phyloP scores from a whole-genome alignment of 1,139 yeast species.

The Saccharomyces hybrid region DNA sequence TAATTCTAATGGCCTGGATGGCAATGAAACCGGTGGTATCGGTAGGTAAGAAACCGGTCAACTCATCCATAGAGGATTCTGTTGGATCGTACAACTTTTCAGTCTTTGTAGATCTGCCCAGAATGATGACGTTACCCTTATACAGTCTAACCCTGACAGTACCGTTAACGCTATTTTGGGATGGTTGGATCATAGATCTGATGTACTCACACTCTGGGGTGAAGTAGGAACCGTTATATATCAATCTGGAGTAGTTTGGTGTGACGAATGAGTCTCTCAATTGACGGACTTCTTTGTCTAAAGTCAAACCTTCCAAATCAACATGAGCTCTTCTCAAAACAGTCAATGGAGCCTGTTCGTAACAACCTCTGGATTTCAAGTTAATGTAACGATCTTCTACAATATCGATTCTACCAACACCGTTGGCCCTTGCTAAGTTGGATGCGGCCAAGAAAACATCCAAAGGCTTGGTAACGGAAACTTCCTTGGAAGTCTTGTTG shows the following conservation, averaged over 20 bases:
- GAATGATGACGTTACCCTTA: slow-evolving; percentile 77
- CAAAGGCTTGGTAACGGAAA: slow-evolving; percentile 58
- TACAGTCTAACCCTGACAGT: slow-evolving; percentile 88
- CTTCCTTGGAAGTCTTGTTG: slow-evolving; percentile 47
- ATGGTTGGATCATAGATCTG: slow-evolving; percentile 87
- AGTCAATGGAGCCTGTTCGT: slow-evolving; percentile 98
- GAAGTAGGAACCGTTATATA: slow-evolving; percentile 96
- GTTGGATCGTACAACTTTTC: slow-evolving; percentile 97
- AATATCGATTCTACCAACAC: slow-evolving; percentile 98
- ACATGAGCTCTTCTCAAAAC: slow-evolving; percentile 88
- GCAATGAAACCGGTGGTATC: slow-evolving; percentile 97
- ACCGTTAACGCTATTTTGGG: slow-evolving; percentile 94
- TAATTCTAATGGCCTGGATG: slow-evolving; percentile 95
- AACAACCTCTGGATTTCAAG: slow-evolving; percentile 97
- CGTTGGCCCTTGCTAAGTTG: slow-evolving; percentile 95
- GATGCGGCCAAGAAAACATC: slow-evolving; percentile 90
- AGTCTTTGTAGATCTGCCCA: slow-evolving; percentile 92
- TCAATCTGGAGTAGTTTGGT: slow-evolving; percentile 78
- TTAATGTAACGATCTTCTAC: slow-evolving; percentile 99
- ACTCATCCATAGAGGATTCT: slow-evolving; percentile 98
- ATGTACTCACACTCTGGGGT: slow-evolving; percentile 97
- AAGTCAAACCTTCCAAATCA: slow-evolving; percentile 92
- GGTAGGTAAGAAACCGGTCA: slow-evolving; percentile 95
- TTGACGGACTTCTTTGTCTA: slow-evolving; percentile 96
- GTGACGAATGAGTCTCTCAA: slow-evolving; percentile 95